These are phyloP conservation scores for Aspergillus wentii DNA, from an alignment of 495 filamentous ascomycete species.

Conservation along the genomic window DNA sequence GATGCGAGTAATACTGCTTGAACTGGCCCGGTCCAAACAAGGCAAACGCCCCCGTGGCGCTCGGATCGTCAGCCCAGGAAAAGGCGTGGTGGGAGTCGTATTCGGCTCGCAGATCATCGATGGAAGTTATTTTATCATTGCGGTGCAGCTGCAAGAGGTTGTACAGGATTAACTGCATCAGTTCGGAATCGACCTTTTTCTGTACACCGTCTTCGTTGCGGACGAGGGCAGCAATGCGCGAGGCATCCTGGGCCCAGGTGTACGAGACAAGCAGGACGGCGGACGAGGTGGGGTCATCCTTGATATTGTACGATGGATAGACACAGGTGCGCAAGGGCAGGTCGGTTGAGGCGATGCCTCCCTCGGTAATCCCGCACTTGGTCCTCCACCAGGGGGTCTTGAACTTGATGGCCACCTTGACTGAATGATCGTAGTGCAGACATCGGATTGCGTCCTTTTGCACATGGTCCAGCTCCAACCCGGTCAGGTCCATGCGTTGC, in stretches of 20 bases:
- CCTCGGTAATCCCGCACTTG: conserved; percentile 15
- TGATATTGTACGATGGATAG: conserved; percentile 39
- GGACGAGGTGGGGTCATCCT: conserved; percentile 6
- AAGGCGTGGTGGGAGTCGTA: conserved; percentile 28
- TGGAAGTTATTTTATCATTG: background rate
- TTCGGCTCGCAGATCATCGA: background rate
- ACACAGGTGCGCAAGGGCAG: conserved; percentile 32
- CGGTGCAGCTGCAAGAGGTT: conserved; percentile 15
- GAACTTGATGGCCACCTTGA: conserved; percentile 21
- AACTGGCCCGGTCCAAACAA: conserved; percentile 42
- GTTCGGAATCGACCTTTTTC: conserved; percentile 14
- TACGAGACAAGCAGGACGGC: conserved; percentile 36
- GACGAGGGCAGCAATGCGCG: conserved; percentile 29
- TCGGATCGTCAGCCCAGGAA: conserved; percentile 31
- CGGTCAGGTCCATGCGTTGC: conserved; percentile 14
- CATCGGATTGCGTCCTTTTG: conserved; percentile 16
- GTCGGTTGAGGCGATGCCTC: conserved; percentile 32
- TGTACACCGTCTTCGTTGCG: background rate
- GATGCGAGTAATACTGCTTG: conserved; percentile 19
- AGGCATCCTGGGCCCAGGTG: conserved; percentile 38
- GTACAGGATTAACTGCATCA: conserved; percentile 21
- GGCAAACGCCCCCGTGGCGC: conserved; percentile 39
- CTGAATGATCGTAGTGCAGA: conserved; percentile 16
- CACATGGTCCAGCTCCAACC: conserved; percentile 7
- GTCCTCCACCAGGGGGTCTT: conserved; percentile 17